A percentile compares a stretch with the other conserved stretches of the same genome.
Conservation (phyloP, 163 green algal genomes). For the Smithsoniella earleae region DNA sequence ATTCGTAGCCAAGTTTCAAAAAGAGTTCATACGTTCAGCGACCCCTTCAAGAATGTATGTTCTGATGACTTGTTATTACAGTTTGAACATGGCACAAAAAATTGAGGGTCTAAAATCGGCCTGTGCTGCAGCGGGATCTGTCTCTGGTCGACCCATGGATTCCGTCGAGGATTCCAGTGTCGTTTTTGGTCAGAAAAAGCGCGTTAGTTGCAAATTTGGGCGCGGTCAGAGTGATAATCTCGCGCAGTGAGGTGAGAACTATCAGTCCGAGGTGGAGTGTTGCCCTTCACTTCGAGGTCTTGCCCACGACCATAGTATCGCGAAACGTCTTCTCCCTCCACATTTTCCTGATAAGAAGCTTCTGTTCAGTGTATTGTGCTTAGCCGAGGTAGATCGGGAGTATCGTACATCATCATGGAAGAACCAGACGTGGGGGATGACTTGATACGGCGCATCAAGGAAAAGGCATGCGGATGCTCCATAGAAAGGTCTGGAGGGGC, state of each 20-base stretch:
- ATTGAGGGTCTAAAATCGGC: no score
- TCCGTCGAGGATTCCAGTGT: conserved; percentile 9
- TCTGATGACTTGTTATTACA: no score
- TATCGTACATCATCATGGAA: not conserved
- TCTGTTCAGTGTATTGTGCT: conserved; percentile 4
- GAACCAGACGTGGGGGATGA: conserved; percentile 17
- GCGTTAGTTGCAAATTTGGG: conserved; percentile 18
- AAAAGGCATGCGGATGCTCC: not conserved
- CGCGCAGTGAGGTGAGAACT: conserved; percentile 18
- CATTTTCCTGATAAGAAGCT: no score
- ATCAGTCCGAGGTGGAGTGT: no score
- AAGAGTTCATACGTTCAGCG: no score
- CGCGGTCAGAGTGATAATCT: conserved; percentile 7
- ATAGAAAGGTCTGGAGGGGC: not conserved
- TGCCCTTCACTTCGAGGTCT: no score
- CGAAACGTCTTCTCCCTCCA: no score
- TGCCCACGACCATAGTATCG: not conserved
- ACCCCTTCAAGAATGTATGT: no score
- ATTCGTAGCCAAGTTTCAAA: no score
- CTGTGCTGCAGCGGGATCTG: conserved; percentile 24
- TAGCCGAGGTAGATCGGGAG: not conserved
- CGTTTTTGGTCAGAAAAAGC: conserved; percentile 14
- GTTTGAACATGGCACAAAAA: no score
- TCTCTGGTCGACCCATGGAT: conserved; percentile 17
- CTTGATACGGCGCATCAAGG: not conserved